A percentile compares a stretch with the other conserved stretches of the same genome.
Conservation (phyloP, 2,329 filamentous ascomycete species). For the Alternaria sp. region DNA sequence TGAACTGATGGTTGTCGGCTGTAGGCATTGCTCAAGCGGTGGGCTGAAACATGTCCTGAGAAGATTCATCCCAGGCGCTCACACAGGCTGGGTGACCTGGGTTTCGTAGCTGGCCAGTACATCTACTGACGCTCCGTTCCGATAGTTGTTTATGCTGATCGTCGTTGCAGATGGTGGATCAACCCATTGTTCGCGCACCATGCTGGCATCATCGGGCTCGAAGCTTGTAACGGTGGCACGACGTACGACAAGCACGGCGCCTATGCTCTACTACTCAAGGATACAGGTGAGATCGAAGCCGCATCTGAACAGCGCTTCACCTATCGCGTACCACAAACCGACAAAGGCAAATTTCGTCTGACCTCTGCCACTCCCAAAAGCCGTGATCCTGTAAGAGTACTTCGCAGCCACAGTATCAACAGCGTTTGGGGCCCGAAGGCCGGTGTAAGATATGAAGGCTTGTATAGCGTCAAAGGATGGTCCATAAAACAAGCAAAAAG, state of each 20-base stretch:
- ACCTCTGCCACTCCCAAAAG: slow-evolving; percentile 54
- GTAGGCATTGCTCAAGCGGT: slow-evolving; percentile 47
- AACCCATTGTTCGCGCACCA: slow-evolving; percentile 58
- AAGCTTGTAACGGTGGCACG: slow-evolving; percentile 54
- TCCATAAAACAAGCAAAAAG: slow-evolving; percentile 43
- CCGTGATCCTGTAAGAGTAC: slow-evolving; percentile 54
- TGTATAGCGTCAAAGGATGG: slow-evolving; percentile 55
- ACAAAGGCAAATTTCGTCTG: slow-evolving; percentile 56
- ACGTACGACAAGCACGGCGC: slow-evolving; percentile 54
- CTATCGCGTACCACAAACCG: slow-evolving; percentile 52
- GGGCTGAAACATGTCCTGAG: slow-evolving; percentile 44
- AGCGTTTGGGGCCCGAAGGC: slow-evolving; percentile 58
- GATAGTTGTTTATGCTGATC: slow-evolving; percentile 7
- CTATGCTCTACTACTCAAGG: slow-evolving; percentile 57
- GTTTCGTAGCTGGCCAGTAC: slow-evolving; percentile 59
- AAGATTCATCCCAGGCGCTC: slow-evolving; percentile 42
- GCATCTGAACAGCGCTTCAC: slow-evolving; percentile 49
- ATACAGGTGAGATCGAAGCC: slow-evolving; percentile 50
- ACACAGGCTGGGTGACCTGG: slow-evolving; percentile 52
- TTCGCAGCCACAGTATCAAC: slow-evolving; percentile 56
- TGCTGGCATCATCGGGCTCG: slow-evolving; percentile 58
- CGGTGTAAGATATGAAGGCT: slow-evolving; percentile 59
- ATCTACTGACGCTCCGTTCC: slow-evolving; percentile 18
- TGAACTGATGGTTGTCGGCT: background rate
- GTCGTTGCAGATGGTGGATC: slow-evolving; percentile 60